Base-by-base conservation (phyloP, 116 monocot species). In the Zostera marina region DNA sequence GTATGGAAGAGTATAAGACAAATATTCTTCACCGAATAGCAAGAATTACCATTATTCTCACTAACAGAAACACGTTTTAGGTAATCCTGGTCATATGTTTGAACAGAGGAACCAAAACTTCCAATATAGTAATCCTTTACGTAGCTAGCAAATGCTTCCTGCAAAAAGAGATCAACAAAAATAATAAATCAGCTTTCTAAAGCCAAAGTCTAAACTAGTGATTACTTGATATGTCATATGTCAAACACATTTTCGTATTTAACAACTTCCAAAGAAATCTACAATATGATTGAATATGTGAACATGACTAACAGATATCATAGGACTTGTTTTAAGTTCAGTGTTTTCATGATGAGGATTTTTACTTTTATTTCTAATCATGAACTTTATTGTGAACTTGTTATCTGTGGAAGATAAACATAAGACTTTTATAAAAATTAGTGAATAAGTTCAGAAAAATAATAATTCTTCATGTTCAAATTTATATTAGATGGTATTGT, bases 111-210 rank as follows among this genome's bases (percentile, higher is more conserved):
- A 40, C 88, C 88, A 85, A 88, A 94, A 20, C 19, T 81, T 60
- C 81, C 85, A 49, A 88, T 46, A 56, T 77, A 94, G 69, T 88
- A 94, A 60, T 85, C 79, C 75, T 81, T 88, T 44, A 94, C 85
- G 69, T 81, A 94, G 56, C 38, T 68, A 26, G 94, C 81, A 79
- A 73, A 94, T 65, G 70, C 65, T 75, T 88, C 82, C 94, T 94
- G 69, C 66, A 77, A 52, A 25, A 38, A 22, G 9, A 23, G 61
- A 9, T 26, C 26, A 22, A 11, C 42, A 38, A 42, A 42, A 42
- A 9, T 10, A 58, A 16, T 41, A 15, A 58, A 42, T 9, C 8
- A 56, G 17, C 15, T 32, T 32, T 32, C 56, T 32, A 56, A 56
- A 32, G n/a, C n/a, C n/a, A n/a, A n/a, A n/a, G n/a, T 38, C 32